Percentiles rank a stretch among this genome's conserved stretches.
Evolutionary conservation across 2,329 filamentous ascomycete species (phyloP).

Genomic region (Fusarium verticillioides): DNA sequence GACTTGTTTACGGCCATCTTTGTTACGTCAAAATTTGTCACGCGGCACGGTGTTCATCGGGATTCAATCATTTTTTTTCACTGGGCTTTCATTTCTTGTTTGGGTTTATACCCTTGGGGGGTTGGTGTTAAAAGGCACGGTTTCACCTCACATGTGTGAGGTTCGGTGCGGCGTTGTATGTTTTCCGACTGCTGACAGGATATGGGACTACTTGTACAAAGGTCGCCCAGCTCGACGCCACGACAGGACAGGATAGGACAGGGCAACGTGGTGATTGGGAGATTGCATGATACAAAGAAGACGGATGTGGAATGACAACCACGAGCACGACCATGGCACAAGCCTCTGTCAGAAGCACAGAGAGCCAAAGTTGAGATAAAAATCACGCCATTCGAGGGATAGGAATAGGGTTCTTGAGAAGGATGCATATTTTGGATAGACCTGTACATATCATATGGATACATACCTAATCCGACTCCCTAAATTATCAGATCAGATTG

Average conservation of each 20-base stretch:
- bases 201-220: conserved; percentile 15
- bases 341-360: conserved; percentile 4
- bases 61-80: neutral
- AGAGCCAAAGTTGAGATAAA: conserved; percentile 3
- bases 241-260: conserved; percentile 6
- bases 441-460: conserved; percentile 12
- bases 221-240: conserved; percentile 8
- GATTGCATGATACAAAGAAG: conserved; percentile 11
- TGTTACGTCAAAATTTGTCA: conserved; percentile 39
- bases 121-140: conserved; percentile 21
- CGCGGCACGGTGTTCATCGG: conserved; percentile 38
- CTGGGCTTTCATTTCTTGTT: conserved; percentile 13
- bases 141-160: conserved; percentile 1
- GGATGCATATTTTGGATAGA: conserved; percentile 34
- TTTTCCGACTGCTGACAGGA: conserved; percentile 8
- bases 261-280: conserved; percentile 12
- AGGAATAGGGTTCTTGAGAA: conserved; percentile 5
- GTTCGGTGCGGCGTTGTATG: conserved; percentile 26
- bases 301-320: conserved; percentile 1
- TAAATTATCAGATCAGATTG: conserved; percentile 1
- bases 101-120: conserved; percentile 23
- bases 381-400: neutral
- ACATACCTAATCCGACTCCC: conserved; percentile 30
- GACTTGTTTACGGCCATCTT: conserved; percentile 43
- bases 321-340: neutral